These are phyloP conservation scores for Penstemon eatonii DNA, from an alignment of 257 asterid species.

Conservation along the genomic window DNA sequence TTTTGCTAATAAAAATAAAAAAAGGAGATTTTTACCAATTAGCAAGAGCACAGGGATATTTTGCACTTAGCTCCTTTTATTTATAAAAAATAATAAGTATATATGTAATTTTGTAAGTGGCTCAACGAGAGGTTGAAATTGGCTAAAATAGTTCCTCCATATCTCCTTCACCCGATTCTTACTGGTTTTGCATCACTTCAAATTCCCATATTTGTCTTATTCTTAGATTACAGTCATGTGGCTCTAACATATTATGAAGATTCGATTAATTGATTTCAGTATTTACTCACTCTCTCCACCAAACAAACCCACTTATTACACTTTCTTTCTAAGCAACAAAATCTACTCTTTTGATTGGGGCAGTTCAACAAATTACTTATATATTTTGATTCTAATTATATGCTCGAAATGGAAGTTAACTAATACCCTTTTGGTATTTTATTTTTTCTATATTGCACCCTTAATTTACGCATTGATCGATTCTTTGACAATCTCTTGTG, in stretches of 20 bases:
- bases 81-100: too few species aligned
- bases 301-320: slow-evolving; percentile 23
- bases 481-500: slow-evolving; percentile 20
- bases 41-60: too few species aligned
- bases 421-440: slow-evolving; percentile 26
- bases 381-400: slow-evolving; percentile 25
- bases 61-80: too few species aligned
- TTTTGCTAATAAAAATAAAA: too few species aligned
- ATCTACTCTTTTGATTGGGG: slow-evolving; percentile 19
- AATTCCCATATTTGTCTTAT: slow-evolving; percentile 29
- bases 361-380: slow-evolving; percentile 18
- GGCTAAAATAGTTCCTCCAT: slow-evolving; percentile 37
- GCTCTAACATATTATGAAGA: slow-evolving; percentile 27
- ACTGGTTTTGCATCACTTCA: slow-evolving; percentile 24
- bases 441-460: background rate
- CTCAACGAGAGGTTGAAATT: slow-evolving; percentile 30
- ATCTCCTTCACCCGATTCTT: slow-evolving; percentile 36
- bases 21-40: too few species aligned
- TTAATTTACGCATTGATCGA: background rate
- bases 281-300: slow-evolving; percentile 22
- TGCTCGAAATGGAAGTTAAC: slow-evolving; percentile 23
- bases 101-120: slow-evolving; percentile 2
- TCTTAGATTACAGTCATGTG: slow-evolving; percentile 35
- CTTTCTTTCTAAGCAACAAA: background rate
- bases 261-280: slow-evolving; percentile 12